Evolutionary conservation across 108 stramenopile genomes (phyloP), one percentile per base, ranked within the genome.

Genomic region (Nannochloropsis gaditana): DNA sequence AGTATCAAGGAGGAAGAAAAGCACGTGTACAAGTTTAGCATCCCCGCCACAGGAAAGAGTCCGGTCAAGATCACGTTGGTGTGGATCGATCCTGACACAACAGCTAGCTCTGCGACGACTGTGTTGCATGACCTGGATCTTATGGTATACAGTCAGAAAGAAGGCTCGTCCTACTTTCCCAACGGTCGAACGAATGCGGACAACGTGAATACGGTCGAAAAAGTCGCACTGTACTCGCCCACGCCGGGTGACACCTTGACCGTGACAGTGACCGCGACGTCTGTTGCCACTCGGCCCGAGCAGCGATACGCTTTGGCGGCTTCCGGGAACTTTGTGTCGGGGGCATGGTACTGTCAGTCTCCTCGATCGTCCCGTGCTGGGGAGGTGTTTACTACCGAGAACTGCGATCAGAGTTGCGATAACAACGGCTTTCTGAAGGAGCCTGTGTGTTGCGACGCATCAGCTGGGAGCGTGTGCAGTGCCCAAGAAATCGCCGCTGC

Each of bases 41-140:
- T 90, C 59, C 59, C 59, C 44, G 11, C 80, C 3, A 17, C 11
- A 41, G 17, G 31, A 5, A 2, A 19, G 11, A 10, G 15, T 21
- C 81, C 86, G 19, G 19, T 86, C 41, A 80, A 85, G 41, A 44
- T 90, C 11, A 90, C 89, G 31, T 84, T 90, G 43, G 86, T 89
- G 45, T 90, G 90, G 90, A 88, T 84, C 21, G 90, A 90, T 6
- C 88, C 90, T 19, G 81, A 87, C 5, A 89, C 86, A 10, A 41
- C 44, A 9, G 79, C 45, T 15, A 86, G 86, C 3, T 86, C 89
- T 11, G 84, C 89, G n/a, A 31, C 84, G 43, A 85, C 87, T 10
- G 86, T 90, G 17, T 21, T 89, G 83, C 89, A 90, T 84, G 90
- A 90, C 82, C 81, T 90, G 21, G 90, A 90, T 82, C 89, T 90